These are phyloP conservation scores for Marasmius fiardii DNA, from an alignment of 1,284 basidiomycete genomes.

Conservation along the genomic window DNA sequence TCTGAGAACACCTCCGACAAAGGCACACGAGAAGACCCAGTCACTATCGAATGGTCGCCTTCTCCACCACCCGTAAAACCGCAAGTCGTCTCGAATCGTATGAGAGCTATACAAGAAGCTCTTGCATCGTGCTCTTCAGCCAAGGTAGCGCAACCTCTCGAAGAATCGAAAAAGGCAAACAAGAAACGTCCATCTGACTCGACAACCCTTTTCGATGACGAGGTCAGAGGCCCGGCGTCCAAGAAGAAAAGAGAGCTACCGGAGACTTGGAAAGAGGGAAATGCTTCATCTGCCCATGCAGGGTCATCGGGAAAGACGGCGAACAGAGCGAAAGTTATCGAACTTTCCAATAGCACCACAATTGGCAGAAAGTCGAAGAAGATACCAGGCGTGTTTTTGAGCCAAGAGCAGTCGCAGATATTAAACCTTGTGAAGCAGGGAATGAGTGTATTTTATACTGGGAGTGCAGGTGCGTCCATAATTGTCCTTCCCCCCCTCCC, in stretches of 20 bases:
- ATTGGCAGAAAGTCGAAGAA: slow-evolving; percentile 27
- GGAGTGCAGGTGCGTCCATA: slow-evolving; percentile 81
- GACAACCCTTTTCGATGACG: slow-evolving; percentile 18
- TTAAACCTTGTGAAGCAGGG: slow-evolving; percentile 70
- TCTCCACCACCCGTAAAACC: slow-evolving; percentile 28
- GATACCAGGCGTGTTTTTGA: slow-evolving; percentile 55
- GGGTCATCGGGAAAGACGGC: slow-evolving; percentile 17
- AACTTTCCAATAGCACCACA: slow-evolving; percentile 11
- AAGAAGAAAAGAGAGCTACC: slow-evolving; percentile 60
- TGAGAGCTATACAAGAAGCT: slow-evolving; percentile 53
- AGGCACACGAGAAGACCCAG: slow-evolving; percentile 10
- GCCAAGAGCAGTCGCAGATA: slow-evolving; percentile 82
- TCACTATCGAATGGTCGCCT: slow-evolving; percentile 30
- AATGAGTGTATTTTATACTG: slow-evolving; percentile 93
- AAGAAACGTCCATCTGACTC: slow-evolving; percentile 43
- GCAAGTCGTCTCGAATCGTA: slow-evolving; percentile 36
- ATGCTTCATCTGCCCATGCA: slow-evolving; percentile 23
- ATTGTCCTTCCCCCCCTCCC: not conserved
- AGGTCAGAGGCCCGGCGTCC: slow-evolving; percentile 25
- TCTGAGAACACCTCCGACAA: slow-evolving; percentile 6
- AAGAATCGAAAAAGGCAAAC: slow-evolving; percentile 30
- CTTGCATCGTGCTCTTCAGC: slow-evolving; percentile 23
- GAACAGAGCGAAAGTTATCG: slow-evolving; percentile 9
- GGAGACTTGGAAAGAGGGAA: slow-evolving; percentile 35
- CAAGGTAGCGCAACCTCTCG: slow-evolving; percentile 20